Percentiles rank a stretch among this genome's conserved stretches.
Conservation (phyloP, 495 filamentous ascomycete genomes). For the Sordaria brevicollis region DNA sequence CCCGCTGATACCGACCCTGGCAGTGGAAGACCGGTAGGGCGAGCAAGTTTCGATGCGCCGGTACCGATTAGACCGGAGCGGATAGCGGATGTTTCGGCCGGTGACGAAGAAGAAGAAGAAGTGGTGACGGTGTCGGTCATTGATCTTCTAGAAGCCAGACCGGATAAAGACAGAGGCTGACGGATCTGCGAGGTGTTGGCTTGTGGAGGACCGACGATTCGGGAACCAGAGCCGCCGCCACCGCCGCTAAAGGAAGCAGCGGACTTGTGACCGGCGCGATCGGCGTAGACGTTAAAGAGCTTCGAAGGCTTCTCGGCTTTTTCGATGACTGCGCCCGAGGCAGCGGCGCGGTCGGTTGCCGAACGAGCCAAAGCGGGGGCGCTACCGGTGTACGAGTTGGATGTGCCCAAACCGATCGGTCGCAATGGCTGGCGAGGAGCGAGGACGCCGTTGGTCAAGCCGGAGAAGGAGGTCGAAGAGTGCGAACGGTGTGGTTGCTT, state of each 20-base stretch:
- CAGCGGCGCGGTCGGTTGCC: constrained; percentile 27
- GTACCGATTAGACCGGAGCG: neutral
- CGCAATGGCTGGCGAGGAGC: constrained; percentile 66
- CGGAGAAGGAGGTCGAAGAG: neutral
- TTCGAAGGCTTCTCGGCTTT: constrained; percentile 65
- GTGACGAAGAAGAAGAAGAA: neutral
- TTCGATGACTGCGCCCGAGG: constrained; percentile 36
- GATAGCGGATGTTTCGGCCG: neutral
- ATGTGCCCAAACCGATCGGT: constrained; percentile 50
- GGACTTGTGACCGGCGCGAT: constrained; percentile 41
- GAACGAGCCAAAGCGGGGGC: constrained; percentile 29
- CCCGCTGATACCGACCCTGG: neutral
- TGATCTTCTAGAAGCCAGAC: neutral
- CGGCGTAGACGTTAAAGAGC: constrained; percentile 73
- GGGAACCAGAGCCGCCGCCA: no score
- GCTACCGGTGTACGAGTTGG: constrained; percentile 45
- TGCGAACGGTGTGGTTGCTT: constrained; percentile 49
- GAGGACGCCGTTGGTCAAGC: constrained; percentile 29
- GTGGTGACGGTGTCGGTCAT: neutral
- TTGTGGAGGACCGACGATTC: constrained; percentile 4
- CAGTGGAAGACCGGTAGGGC: constrained; percentile 17
- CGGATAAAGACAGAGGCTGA: neutral
- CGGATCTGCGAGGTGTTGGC: constrained; percentile 29
- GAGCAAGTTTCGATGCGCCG: constrained; percentile 30
- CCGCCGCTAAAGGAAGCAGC: constrained; percentile 13